Percentiles rank a stretch among this genome's conserved stretches.
These are phyloP conservation scores for Backusella luteola DNA, from an alignment of 192 early-diverging fungal species.

Conservation along the genomic window DNA sequence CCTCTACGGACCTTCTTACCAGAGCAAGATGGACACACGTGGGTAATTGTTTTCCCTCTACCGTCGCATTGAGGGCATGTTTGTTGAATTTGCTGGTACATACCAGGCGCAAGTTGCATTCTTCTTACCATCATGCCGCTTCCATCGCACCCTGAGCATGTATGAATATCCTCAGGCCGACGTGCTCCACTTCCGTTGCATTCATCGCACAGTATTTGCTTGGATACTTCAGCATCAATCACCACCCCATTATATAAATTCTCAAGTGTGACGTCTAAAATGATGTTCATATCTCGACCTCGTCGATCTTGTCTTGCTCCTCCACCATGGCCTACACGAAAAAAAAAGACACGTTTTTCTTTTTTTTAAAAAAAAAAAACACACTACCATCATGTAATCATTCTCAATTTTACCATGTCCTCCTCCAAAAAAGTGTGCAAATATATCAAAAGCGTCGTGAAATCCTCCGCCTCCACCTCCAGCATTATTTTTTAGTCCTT, in stretches of 20 bases:
- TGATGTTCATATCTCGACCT: conserved; percentile 78
- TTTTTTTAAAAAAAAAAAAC: conserved; percentile 14
- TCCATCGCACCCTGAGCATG: conserved; percentile 78
- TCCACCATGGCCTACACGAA: conserved; percentile 26
- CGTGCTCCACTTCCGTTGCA: conserved; percentile 94
- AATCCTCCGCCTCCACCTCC: conserved; percentile 58
- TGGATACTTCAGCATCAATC: conserved; percentile 63
- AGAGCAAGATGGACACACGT: not conserved
- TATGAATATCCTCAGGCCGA: conserved; percentile 77
- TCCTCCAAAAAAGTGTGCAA: conserved; percentile 85
- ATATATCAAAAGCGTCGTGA: conserved; percentile 98
- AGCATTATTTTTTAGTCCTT: conserved; percentile 80
- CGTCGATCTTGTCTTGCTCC: conserved; percentile 67
- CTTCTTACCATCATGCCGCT: conserved; percentile 77
- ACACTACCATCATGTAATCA: not conserved
- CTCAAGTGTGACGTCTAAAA: conserved; percentile 82
- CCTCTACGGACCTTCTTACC: conserved; percentile 77
- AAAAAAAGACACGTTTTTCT: too few species aligned
- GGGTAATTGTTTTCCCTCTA: conserved; percentile 45
- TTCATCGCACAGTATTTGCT: conserved; percentile 89
- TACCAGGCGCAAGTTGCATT: conserved; percentile 88
- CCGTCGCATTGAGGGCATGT: conserved; percentile 90
- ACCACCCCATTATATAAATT: conserved; percentile 86
- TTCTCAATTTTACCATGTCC: not conserved
- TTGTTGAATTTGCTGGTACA: conserved; percentile 93